A percentile compares a stretch with the other conserved stretches of the same genome.
phyloP scores from a whole-genome alignment of 805 yeast species.

The Nakazawaea ambrosiae region DNA sequence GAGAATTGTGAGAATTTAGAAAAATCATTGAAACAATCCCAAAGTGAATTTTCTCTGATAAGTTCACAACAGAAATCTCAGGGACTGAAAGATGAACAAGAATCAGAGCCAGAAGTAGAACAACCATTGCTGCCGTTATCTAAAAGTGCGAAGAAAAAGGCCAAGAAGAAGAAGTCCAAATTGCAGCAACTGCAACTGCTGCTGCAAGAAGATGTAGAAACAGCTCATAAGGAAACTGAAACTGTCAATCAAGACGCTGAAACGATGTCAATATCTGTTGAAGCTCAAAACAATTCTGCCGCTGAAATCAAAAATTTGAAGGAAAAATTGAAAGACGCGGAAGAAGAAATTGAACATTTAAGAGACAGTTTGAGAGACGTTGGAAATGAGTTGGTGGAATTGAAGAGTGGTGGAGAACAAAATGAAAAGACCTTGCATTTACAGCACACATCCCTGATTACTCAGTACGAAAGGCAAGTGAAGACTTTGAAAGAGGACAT shows the following conservation, averaged over 20 bases:
- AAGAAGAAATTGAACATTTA: slow-evolving; percentile 60
- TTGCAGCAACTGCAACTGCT: slow-evolving; percentile 10
- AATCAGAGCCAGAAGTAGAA: not conserved
- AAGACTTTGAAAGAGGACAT: slow-evolving; percentile 2
- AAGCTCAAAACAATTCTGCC: not conserved
- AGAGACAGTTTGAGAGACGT: slow-evolving; percentile 71
- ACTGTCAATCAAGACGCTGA: slow-evolving; percentile 2
- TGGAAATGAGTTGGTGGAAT: slow-evolving; percentile 71
- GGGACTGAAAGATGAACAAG: slow-evolving; percentile 12
- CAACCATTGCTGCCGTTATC: slow-evolving; percentile 8
- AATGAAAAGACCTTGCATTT: slow-evolving; percentile 21
- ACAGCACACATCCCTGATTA: slow-evolving; percentile 29
- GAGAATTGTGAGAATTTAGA: not conserved
- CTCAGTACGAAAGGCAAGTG: slow-evolving; percentile 23
- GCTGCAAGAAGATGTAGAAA: slow-evolving; percentile 3
- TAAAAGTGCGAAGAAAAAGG: slow-evolving; percentile 15
- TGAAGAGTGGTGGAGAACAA: not conserved
- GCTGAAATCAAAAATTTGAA: slow-evolving; percentile 6
- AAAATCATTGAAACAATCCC: not conserved
- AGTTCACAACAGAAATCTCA: too few species aligned
- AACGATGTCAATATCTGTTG: too few species aligned
- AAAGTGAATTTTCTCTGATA: too few species aligned
- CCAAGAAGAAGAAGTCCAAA: slow-evolving; percentile 15
- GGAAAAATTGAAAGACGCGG: slow-evolving; percentile 29
- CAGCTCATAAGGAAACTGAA: slow-evolving; percentile 16